Evolutionary conservation across 2,329 filamentous ascomycete species (phyloP).

Genomic region (Stemphylium vesicarium): DNA sequence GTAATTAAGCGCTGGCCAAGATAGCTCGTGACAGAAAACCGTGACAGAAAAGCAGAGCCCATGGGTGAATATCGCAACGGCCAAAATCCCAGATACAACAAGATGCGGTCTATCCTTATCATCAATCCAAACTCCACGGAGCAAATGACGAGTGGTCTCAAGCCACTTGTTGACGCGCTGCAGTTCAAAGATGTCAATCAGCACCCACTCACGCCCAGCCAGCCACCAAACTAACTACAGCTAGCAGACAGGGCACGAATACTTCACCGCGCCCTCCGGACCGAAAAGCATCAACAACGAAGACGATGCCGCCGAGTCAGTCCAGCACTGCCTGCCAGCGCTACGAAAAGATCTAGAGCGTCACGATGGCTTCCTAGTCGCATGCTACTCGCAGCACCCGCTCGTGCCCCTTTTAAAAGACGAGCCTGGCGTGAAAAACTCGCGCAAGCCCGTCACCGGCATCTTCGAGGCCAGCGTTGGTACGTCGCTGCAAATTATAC

Average conservation of each 20-base stretch:
- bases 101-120: constrained; percentile 64
- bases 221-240: constrained; percentile 51
- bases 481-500: constrained; percentile 64
- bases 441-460: constrained; percentile 68
- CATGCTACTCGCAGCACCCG: constrained; percentile 86
- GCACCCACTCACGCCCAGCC: constrained; percentile 29
- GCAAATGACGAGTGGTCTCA: constrained; percentile 73
- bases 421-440: constrained; percentile 45
- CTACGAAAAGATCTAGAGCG: constrained; percentile 54
- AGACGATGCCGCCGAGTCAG: constrained; percentile 69
- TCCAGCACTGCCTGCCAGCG: constrained; percentile 65
- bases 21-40: neutral
- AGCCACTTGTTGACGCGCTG: constrained; percentile 55
- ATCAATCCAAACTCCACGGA: constrained; percentile 81
- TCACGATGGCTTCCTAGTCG: constrained; percentile 81
- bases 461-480: constrained; percentile 87
- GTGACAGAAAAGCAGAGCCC: constrained; percentile 3
- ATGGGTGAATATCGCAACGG: constrained; percentile 38
- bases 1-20: constrained; percentile 8
- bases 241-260: constrained; percentile 57
- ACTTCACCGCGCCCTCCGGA: constrained; percentile 71
- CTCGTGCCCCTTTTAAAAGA: constrained; percentile 68
- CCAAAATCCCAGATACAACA: constrained; percentile 29
- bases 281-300: constrained; percentile 81
- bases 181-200: constrained; percentile 52